phyloP scores from a whole-genome alignment of 2,329 filamentous ascomycete genomes.

The Scortechinia acanthostroma region DNA sequence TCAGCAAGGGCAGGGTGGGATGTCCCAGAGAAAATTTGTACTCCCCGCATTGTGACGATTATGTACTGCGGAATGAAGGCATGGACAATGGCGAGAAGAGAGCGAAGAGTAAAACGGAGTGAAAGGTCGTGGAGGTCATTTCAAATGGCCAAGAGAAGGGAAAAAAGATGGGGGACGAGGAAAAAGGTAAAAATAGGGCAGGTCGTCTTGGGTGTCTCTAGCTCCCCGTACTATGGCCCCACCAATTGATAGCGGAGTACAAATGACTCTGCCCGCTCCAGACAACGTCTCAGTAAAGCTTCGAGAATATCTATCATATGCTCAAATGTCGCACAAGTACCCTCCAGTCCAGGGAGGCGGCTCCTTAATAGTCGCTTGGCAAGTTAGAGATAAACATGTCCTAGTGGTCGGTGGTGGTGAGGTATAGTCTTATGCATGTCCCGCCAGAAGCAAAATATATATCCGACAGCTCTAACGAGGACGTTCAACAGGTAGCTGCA shows the following conservation, averaged over 20 bases:
- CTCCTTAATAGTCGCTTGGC: constrained; percentile 92
- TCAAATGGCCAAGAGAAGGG: neutral
- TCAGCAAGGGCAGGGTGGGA: neutral
- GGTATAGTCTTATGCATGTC: constrained; percentile 44
- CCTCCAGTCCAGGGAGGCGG: constrained; percentile 82
- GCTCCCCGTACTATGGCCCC: neutral
- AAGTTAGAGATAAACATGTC: constrained; percentile 80
- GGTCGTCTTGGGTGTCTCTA: neutral
- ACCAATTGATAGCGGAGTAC: no score
- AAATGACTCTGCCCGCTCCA: no score
- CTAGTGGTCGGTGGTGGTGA: constrained; percentile 94
- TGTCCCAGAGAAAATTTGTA: neutral
- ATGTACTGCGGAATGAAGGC: neutral
- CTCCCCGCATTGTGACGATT: neutral
- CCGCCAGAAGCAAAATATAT: neutral
- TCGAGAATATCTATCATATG: neutral
- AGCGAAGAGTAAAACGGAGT: neutral
- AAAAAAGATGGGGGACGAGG: neutral
- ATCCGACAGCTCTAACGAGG: no score
- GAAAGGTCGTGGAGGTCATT: neutral
- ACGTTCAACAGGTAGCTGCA: constrained; percentile 58
- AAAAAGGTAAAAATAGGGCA: neutral
- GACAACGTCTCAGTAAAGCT: no score
- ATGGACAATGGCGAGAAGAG: neutral
- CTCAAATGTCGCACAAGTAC: constrained; percentile 37